Percentiles rank a stretch among this genome's conserved stretches.
phyloP scores from a whole-genome alignment of 768 basidiomycete genomes.

The Naganishia friedmannii region DNA sequence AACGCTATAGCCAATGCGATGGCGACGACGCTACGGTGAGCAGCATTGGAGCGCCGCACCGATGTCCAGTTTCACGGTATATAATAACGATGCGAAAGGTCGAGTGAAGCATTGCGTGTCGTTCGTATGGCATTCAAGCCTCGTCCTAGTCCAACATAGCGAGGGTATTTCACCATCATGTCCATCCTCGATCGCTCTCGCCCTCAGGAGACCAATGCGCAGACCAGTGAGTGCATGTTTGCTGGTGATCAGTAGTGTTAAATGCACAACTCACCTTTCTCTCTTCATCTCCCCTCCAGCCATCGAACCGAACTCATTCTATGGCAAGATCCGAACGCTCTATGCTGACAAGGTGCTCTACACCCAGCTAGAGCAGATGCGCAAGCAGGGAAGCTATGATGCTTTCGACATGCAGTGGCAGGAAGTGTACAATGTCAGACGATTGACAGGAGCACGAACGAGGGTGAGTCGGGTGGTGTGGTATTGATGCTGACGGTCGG shows the following conservation, averaged over 20 bases:
- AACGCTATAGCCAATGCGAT: too few species aligned
- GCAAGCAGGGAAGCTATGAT: slow-evolving; percentile 38
- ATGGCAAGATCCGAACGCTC: slow-evolving; percentile 35
- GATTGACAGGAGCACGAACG: slow-evolving; percentile 27
- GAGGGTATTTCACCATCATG: neutral
- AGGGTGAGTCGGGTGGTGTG: too few species aligned
- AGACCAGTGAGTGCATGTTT: neutral
- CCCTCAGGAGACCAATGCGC: neutral
- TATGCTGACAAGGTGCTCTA: slow-evolving; percentile 37
- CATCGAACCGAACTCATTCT: slow-evolving; percentile 36
- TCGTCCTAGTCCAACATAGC: neutral
- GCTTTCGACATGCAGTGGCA: slow-evolving; percentile 40
- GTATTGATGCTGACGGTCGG: too few species aligned
- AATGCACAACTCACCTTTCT: too few species aligned
- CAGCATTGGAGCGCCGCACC: too few species aligned
- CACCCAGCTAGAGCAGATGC: slow-evolving; percentile 40
- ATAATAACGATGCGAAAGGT: neutral
- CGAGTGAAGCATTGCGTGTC: too few species aligned
- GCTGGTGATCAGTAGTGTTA: too few species aligned
- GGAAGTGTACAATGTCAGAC: slow-evolving; percentile 35
- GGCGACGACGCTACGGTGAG: too few species aligned
- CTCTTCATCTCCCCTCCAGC: slow-evolving; percentile 20
- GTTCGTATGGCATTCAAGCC: too few species aligned
- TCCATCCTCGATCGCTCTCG: neutral
- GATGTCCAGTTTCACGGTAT: too few species aligned